Base-by-base conservation (phyloP, 1,284 basidiomycete species). In the Rhodotorula glutinis region DNA sequence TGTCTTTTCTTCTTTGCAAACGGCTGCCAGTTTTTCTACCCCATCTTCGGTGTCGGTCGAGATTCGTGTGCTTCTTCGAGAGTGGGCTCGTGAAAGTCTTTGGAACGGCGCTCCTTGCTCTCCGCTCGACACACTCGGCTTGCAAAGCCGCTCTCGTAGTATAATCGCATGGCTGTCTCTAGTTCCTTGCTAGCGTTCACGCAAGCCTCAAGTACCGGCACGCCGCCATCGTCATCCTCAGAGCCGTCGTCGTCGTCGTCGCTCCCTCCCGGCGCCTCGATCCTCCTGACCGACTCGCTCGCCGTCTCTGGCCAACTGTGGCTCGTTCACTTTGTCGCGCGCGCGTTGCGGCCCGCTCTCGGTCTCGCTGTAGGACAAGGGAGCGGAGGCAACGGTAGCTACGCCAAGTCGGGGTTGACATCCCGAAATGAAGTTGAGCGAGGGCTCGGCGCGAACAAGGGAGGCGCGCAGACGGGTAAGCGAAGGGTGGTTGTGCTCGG, bases 271-370 rank as follows among this genome's bases (percentile, higher is more conserved):
- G 54, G 54, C 10, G n/a, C 33, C 49, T 55, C 60, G 4, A 30
- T 72, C 55, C 41, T 74, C 27, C 62, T 74, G 38, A 72, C 73
- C 44, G 73, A 74, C 52, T 67, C 67, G 30, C 62, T 74, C 53
- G 60, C 60, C 41, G 57, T 68, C 8, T 69, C 70, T 2, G 66
- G 66, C 11, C 61, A 60, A 2, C 72, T 70, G 30, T 54, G 68
- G 30, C 44, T 72, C 7, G 58, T 60, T 8, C 66, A 66, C 17
- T 58, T 67, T 27, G 38, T 74, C 30, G 40, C 58, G 43, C 52
- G 58, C 13, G 60, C 70, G 2, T 53, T 74, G 21, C 61, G 66
- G 30, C 62, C 53, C 1, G 3, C 29, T 41, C 53, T 38, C 21
- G 40, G 54, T 25, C 27, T 27, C 17, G 2, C 46, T 17, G 4